Conservation (phyloP, 345 rosid genomes). For the Eutrema japonicum region DNA sequence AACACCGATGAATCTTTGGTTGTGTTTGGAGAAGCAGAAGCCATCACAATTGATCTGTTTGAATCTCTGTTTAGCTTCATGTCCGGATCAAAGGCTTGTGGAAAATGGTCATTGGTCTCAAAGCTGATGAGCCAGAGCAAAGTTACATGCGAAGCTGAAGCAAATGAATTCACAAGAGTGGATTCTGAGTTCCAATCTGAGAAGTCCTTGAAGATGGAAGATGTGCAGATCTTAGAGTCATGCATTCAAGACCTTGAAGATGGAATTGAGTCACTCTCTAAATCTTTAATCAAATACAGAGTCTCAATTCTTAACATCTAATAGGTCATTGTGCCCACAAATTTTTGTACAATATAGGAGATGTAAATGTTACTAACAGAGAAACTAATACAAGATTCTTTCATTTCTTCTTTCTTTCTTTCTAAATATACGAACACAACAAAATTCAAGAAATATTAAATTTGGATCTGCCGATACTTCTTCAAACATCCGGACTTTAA, state of each 20-base stretch:
- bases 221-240: conserved; percentile 42
- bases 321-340: conserved; percentile 31
- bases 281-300: conserved; percentile 49
- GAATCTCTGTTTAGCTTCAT: conserved; percentile 49
- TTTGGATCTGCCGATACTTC: too few species aligned
- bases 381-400: conserved; percentile 1
- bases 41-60: conserved; percentile 31
- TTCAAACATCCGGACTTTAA: too few species aligned
- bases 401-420: conserved; percentile 10
- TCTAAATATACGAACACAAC: background rate
- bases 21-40: conserved; percentile 44
- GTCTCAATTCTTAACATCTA: conserved; percentile 52
- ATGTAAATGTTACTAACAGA: conserved; percentile 17
- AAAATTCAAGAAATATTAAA: too few species aligned
- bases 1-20: conserved; percentile 23
- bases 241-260: conserved; percentile 56
- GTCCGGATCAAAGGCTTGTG: conserved; percentile 39
- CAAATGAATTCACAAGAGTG: conserved; percentile 43
- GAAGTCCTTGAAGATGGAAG: conserved; percentile 26
- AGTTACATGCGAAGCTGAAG: conserved; percentile 41
- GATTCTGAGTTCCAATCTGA: conserved; percentile 45
- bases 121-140: conserved; percentile 44
- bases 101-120: conserved; percentile 47
- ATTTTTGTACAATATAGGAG: conserved; percentile 24
- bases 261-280: conserved; percentile 48